Conservation (phyloP, 192 early-diverging fungal genomes). For the Dissophora globulifera region DNA sequence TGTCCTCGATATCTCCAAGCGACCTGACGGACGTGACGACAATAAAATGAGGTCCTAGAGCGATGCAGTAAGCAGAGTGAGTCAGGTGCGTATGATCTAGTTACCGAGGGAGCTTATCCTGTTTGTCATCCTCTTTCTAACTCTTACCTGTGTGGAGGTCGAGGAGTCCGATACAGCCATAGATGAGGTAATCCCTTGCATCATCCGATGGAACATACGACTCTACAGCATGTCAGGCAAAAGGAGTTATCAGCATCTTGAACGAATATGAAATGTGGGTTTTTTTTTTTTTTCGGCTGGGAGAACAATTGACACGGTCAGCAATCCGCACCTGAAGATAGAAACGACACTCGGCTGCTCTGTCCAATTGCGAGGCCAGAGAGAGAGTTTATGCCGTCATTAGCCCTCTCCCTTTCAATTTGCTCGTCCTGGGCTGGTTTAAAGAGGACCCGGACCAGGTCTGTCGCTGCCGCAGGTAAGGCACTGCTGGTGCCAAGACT, state of each 20-base stretch:
- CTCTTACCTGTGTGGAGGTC: conserved; percentile 36
- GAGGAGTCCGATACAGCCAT: conserved; percentile 41
- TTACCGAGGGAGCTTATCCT: too few relatives aligned
- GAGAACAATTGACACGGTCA: neutral
- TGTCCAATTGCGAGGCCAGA: neutral
- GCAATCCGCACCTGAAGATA: conserved; percentile 7
- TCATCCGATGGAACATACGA: conserved; percentile 21
- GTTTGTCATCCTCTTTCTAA: too few relatives aligned
- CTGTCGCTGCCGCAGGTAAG: too few relatives aligned
- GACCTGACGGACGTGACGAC: conserved; percentile 50
- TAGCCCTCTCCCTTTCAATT: neutral
- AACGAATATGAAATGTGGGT: neutral
- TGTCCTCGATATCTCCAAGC: conserved; percentile 52
- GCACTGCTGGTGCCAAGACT: too few relatives aligned
- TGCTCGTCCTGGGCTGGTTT: neutral
- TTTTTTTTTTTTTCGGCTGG: too few relatives aligned
- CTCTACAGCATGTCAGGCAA: conserved; percentile 9
- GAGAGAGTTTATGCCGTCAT: neutral
- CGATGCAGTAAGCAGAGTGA: neutral
- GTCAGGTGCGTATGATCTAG: too few relatives aligned
- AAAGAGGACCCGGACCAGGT: conserved; percentile 16
- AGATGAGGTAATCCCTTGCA: conserved; percentile 40
- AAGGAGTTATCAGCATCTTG: too few relatives aligned
- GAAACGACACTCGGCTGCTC: conserved; percentile 14
- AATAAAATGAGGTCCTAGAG: conserved; percentile 42